Evolutionary conservation across 805 yeast species (phyloP).

Genomic region (Brettanomyces sp.): DNA sequence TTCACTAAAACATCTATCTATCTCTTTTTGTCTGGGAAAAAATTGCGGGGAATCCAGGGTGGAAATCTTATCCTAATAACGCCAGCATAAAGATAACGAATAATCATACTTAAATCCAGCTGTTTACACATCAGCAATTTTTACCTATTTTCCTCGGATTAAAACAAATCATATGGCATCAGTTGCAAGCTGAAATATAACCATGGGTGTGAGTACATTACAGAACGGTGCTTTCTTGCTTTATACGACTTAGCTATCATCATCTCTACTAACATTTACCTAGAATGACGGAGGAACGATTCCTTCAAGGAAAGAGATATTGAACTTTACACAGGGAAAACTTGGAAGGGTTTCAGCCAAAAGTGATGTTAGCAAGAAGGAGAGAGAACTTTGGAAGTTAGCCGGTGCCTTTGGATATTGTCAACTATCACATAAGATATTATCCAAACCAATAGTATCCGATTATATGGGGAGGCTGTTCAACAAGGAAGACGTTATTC

Average conservation of each 20-base stretch:
- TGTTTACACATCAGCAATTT: too few relatives aligned
- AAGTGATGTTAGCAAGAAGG: slow-evolving; percentile 7
- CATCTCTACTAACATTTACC: neutral
- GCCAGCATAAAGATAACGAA: too few relatives aligned
- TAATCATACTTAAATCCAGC: too few relatives aligned
- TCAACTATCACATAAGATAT: slow-evolving; percentile 30
- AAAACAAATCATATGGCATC: too few relatives aligned
- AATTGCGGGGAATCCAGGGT: too few relatives aligned
- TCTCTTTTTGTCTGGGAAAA: too few relatives aligned
- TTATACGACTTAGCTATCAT: neutral
- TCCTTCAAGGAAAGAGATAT: slow-evolving; percentile 46
- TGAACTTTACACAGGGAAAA: slow-evolving; percentile 14
- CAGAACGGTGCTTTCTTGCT: neutral
- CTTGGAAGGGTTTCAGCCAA: slow-evolving; percentile 7
- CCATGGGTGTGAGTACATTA: slow-evolving; percentile 1
- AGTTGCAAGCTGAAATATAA: neutral
- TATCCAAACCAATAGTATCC: slow-evolving; percentile 49
- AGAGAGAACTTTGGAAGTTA: slow-evolving; percentile 12
- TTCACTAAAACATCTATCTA: too few relatives aligned
- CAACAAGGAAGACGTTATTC: slow-evolving; percentile 54
- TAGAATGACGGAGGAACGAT: slow-evolving; percentile 66
- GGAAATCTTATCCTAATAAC: too few relatives aligned
- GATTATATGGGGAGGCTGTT: slow-evolving; percentile 61
- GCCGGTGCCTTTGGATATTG: slow-evolving; percentile 39
- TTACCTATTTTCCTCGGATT: too few relatives aligned